Evolutionary conservation across 2,329 filamentous ascomycete genomes (phyloP).

Genomic region (Aspergillus sclerotialis): DNA sequence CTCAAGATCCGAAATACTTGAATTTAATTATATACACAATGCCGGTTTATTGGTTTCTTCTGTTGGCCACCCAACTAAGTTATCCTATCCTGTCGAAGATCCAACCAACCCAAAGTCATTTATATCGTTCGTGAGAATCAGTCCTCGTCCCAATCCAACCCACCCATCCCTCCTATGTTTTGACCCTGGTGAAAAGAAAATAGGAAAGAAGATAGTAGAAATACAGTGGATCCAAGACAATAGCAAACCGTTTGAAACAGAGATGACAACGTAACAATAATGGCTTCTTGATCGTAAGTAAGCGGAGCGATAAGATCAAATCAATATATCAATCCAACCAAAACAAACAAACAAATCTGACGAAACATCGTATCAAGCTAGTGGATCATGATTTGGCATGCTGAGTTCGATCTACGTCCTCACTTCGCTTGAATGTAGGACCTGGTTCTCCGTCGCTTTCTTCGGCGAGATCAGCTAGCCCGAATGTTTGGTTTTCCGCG

Average conservation of each 20-base stretch:
- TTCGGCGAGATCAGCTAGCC: conserved; percentile 70
- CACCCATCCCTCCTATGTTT: conserved; percentile 8
- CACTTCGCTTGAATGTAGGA: conserved; percentile 25
- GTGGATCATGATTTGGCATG: conserved; percentile 26
- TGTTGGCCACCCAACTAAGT: not conserved
- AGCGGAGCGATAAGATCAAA: too few species aligned
- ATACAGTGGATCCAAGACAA: conserved; percentile 15
- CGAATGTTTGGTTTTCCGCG: conserved; percentile 70
- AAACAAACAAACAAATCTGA: too few species aligned
- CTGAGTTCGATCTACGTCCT: conserved; percentile 21
- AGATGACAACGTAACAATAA: conserved; percentile 7
- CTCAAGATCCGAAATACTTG: too few species aligned
- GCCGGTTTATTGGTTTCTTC: too few species aligned
- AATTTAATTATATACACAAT: conserved; percentile 22
- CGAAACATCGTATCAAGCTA: too few species aligned
- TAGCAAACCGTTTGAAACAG: conserved; percentile 1
- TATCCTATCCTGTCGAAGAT: not conserved
- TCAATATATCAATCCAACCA: too few species aligned
- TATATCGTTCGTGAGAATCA: conserved; percentile 13
- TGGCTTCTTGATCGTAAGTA: conserved; percentile 2
- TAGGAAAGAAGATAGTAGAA: conserved; percentile 15
- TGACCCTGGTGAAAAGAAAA: not conserved
- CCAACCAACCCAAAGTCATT: conserved; percentile 2
- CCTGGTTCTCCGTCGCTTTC: conserved; percentile 56
- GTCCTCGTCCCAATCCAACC: conserved; percentile 3